Evolutionary conservation across 78 protist species (phyloP), one percentile per base, ranked within the genome.

Genomic region (Tieghemostelium lacteum): DNA sequence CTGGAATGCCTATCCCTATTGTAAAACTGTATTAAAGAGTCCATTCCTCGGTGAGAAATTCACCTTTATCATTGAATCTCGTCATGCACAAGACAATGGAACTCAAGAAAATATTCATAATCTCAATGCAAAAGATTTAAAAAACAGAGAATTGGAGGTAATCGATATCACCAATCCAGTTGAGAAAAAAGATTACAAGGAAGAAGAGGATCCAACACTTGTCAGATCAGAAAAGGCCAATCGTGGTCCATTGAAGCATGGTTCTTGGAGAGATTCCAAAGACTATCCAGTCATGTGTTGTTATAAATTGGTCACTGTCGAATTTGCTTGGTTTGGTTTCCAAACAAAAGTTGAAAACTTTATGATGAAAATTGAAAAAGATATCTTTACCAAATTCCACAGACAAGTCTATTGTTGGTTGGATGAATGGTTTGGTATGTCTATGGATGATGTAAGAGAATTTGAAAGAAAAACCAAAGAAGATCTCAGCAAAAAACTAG

Each of bases 1-100:
- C 0, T 97, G 98, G 98, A 95, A 95, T 42, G 94, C 94, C 61
- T 96, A 80, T 42, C 98, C 98, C 37, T 72, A 92, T 75, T 96
- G 98, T 85, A 78, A 87, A 70, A 96, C 98, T 31, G 94, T 92
- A 17, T 37, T 89, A 63, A 80, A 69, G 19, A 49, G 73, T 67
- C 93, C 86, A 66, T 96, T 74, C 88, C 50, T 96, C 55, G 91
- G 88, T 28, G 93, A 94, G 1, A 77, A 67, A 50, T 83, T 96
- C 22, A 33, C 50, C 20, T 60, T 96, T 70, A 49, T 58, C 50
- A 87, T 96, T 73, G 89, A 87, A 88, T 83, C 98, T 20, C 67
- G 65, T 72, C 98, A 96, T 77, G 49, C 70, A 45, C 85, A 57
- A 24, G 96, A 77, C 33, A 62, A 65, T 52, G 71, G 86, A 39